Percentiles rank a stretch among this genome's conserved stretches.
Evolutionary conservation across 176 grass and related monocot genomes (phyloP).

Genomic region (Oryza glumipatula): DNA sequence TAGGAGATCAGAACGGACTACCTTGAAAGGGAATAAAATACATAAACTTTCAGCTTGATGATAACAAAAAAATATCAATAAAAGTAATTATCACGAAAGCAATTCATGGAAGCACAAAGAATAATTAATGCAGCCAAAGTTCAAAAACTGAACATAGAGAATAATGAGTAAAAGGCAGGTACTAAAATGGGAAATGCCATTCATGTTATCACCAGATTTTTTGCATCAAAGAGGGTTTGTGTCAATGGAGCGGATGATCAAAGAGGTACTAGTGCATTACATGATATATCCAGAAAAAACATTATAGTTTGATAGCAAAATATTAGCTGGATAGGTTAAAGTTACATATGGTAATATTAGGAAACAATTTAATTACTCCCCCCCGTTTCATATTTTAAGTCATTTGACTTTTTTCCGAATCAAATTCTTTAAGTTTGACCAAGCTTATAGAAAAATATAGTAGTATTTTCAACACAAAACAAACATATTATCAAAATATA

Average conservation of each 20-base stretch:
- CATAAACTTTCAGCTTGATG: constrained; percentile 28
- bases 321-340: not conserved
- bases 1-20: constrained; percentile 26
- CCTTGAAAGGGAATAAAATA: constrained; percentile 42
- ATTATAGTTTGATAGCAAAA: not conserved
- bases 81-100: constrained; percentile 5
- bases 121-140: not conserved
- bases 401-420: too few species aligned
- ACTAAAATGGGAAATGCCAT: not conserved
- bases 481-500: too few species aligned
- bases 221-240: not conserved
- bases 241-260: not conserved
- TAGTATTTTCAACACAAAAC: too few species aligned
- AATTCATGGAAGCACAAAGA: constrained; percentile 6
- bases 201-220: too few species aligned
- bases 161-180: constrained; percentile 21
- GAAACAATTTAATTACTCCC: not conserved
- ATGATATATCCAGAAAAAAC: constrained; percentile 5
- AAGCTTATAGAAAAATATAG: too few species aligned
- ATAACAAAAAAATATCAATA: constrained; percentile 22
- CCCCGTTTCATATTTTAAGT: too few species aligned
- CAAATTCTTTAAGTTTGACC: too few species aligned
- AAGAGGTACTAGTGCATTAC: not conserved
- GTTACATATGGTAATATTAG: not conserved
- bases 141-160: not conserved